Percentiles rank a stretch among this genome's conserved stretches.
phyloP scores from a whole-genome alignment of 352 stramenopile species.

The Phytophthora sp. region DNA sequence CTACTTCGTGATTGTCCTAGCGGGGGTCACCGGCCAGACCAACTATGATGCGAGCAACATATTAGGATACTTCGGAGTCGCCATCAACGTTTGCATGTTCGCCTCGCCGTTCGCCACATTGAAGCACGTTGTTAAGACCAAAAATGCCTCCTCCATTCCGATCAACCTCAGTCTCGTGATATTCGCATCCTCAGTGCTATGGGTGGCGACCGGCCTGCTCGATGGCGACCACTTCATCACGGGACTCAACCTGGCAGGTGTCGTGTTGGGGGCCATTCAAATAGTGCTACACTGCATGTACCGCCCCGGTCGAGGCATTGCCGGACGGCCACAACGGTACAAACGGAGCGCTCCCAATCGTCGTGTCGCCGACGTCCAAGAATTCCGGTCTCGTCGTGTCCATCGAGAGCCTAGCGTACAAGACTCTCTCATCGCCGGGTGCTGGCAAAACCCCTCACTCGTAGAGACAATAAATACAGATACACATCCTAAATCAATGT shows the following conservation, averaged over 20 bases:
- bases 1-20: slow-evolving; percentile 41
- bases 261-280: slow-evolving; percentile 43
- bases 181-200: slow-evolving; percentile 51
- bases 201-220: slow-evolving; percentile 49
- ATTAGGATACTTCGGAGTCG: slow-evolving; percentile 25
- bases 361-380: slow-evolving; percentile 5
- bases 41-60: slow-evolving; percentile 8
- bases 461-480: not conserved
- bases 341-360: slow-evolving; percentile 1
- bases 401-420: slow-evolving; percentile 18
- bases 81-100: slow-evolving; percentile 49
- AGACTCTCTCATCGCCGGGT: slow-evolving; percentile 2
- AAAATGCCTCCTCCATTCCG: slow-evolving; percentile 49
- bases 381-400: not conserved
- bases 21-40: slow-evolving; percentile 29
- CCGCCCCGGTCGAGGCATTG: slow-evolving; percentile 6
- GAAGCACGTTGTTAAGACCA: slow-evolving; percentile 43
- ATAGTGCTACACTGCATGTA: slow-evolving; percentile 59
- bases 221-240: slow-evolving; percentile 51
- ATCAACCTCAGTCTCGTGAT: slow-evolving; percentile 58
- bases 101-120: slow-evolving; percentile 53
- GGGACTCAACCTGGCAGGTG: slow-evolving; percentile 40
- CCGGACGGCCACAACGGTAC: not conserved
- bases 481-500: not conserved
- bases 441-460: not conserved